Base-by-base conservation (phyloP, 2,329 filamentous ascomycete species). In the Microcera coccophila region DNA sequence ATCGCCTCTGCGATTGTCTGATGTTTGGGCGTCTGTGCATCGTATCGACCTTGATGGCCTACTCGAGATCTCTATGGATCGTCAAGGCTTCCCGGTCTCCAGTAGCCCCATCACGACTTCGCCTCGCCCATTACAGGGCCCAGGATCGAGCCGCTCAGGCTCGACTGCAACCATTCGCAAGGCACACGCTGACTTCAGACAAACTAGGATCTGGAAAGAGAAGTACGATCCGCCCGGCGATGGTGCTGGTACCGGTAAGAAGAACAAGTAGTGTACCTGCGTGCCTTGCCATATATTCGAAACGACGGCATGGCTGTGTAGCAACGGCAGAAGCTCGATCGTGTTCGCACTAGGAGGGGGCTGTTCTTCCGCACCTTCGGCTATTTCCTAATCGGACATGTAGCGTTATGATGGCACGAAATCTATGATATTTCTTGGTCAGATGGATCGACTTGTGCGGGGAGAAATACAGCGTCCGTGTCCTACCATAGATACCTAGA, bases 191-290 rank as follows among this genome's bases (percentile, higher is more conserved):
- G 44, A 57, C 45, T 38, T 39, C 39, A 39, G 38, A 41, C 19
- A 32, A 42, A 43, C 38, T 62, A 95, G 89, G 90, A 96, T 97
- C 62, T 96, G 91, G 89, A 97, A 97, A 66, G 90, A 95, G 50
- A 97, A 97, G 70, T 96, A 97, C 70, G 78, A 78, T 58, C 73
- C 76, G 24, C 69, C 63, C 16, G 59, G 63, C 22, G 61, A 63
- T 43, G 56, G 57, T 19, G 57, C 57, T 39, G 68, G 63, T 69
- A 75, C 61, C 70, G 74, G 61, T 54, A 57, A 60, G 54, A 49
- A 44, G 39, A 49, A 43, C 22, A 26, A 26, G 22, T n/a, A n/a
- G n/a, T n/a, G n/a, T n/a, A n/a, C n/a, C n/a, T n/a, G n/a, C n/a
- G n/a, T n/a, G 22, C 29, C 32, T 46, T 50, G 43, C 37, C 39